Conservation (phyloP, 1,284 basidiomycete species). For the Taiwanofungus camphoratus region DNA sequence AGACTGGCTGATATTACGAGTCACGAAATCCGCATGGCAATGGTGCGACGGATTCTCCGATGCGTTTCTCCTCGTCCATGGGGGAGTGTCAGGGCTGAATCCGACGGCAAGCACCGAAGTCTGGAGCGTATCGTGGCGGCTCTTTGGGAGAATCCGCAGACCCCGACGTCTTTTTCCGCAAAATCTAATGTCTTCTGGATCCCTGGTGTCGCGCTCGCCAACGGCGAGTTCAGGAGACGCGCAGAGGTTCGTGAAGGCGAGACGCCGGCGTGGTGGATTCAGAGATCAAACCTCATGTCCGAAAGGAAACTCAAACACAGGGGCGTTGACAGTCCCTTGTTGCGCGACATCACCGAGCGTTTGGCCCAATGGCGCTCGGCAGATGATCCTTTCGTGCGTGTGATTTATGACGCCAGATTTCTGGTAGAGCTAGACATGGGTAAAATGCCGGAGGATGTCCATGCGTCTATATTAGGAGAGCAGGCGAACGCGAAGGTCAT, state of each 20-base stretch:
- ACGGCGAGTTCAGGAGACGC: slow-evolving; percentile 11
- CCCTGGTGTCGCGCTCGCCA: slow-evolving; percentile 33
- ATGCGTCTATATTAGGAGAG: slow-evolving; percentile 2
- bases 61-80: slow-evolving; percentile 68
- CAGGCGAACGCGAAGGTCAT: slow-evolving; percentile 20
- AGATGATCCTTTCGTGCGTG: no score
- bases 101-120: slow-evolving; percentile 39
- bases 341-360: slow-evolving; percentile 32
- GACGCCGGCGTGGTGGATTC: slow-evolving; percentile 26
- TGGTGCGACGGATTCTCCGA: slow-evolving; percentile 60
- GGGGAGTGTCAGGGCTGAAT: slow-evolving; percentile 61
- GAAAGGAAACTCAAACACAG: neutral
- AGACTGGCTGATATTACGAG: slow-evolving; percentile 32
- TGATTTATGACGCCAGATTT: slow-evolving; percentile 59
- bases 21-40: slow-evolving; percentile 33
- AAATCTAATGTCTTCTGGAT: slow-evolving; percentile 62
- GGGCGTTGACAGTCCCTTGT: slow-evolving; percentile 10
- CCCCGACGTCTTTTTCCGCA: slow-evolving; percentile 30
- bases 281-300: slow-evolving; percentile 16
- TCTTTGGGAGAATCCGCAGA: slow-evolving; percentile 32
- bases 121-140: slow-evolving; percentile 40
- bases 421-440: slow-evolving; percentile 40
- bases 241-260: slow-evolving; percentile 1
- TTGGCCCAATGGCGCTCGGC: no score
- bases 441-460: slow-evolving; percentile 31